A percentile compares a stretch with the other conserved stretches of the same genome.
Evolutionary conservation across 2,329 filamentous ascomycete species (phyloP).

Genomic region (Basipetospora chlamydospora): DNA sequence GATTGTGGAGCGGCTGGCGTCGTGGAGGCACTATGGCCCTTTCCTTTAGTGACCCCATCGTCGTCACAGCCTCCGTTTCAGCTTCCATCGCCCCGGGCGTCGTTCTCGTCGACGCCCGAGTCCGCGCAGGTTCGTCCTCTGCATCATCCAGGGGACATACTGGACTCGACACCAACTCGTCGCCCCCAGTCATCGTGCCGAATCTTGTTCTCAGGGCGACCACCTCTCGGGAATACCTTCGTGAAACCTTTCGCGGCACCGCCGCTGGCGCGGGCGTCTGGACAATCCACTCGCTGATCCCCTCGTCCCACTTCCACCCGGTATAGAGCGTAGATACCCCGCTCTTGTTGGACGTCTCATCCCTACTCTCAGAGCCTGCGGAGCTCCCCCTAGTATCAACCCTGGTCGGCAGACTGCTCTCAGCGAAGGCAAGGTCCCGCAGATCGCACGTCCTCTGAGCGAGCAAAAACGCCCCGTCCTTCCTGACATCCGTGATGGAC

Average conservation of each 20-base stretch:
- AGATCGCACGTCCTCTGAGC: conserved; percentile 38
- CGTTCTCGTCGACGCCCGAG: too few relatives aligned
- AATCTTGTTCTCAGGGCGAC: conserved; percentile 1
- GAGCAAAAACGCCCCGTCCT: conserved; percentile 34
- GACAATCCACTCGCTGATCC: conserved; percentile 6
- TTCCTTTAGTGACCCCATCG: too few relatives aligned
- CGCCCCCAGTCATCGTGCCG: background rate
- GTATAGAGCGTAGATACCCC: conserved; percentile 1
- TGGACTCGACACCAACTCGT: too few relatives aligned
- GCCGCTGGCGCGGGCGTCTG: background rate
- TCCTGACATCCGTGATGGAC: conserved; percentile 22
- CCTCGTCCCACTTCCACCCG: conserved; percentile 6
- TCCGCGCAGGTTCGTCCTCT: too few relatives aligned
- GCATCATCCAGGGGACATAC: too few relatives aligned
- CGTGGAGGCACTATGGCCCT: too few relatives aligned
- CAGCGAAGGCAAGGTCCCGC: conserved; percentile 38
- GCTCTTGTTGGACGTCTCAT: background rate
- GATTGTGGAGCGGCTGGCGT: background rate
- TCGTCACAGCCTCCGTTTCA: too few relatives aligned
- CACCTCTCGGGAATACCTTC: background rate
- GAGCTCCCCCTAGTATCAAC: background rate
- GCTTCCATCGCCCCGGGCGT: too few relatives aligned
- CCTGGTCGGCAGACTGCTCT: conserved; percentile 20
- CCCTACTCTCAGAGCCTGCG: background rate
- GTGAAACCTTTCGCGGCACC: too few relatives aligned